A percentile compares a stretch with the other conserved stretches of the same genome.
phyloP scores from a whole-genome alignment of 2,329 filamentous ascomycete species.

The Aspergillus sp. region DNA sequence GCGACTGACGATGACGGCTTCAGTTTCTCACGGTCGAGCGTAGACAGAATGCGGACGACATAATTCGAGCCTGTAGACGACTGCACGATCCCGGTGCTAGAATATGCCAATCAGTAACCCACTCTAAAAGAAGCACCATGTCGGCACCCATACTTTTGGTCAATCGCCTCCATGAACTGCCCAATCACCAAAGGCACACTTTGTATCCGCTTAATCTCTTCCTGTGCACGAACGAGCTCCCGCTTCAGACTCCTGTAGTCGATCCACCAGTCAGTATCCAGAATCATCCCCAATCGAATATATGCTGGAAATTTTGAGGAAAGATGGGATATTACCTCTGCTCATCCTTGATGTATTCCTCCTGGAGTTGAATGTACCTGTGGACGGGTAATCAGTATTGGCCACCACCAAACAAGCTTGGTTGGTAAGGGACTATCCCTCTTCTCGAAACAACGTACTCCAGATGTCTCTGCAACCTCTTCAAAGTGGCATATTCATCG shows the following conservation, averaged over 20 bases:
- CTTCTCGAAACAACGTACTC: constrained; percentile 53
- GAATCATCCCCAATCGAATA: too few species aligned
- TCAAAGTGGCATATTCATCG: constrained; percentile 91
- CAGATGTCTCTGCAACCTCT: constrained; percentile 91
- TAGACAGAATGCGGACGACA: constrained; percentile 95
- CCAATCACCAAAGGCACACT: constrained; percentile 96
- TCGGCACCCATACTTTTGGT: constrained; percentile 69
- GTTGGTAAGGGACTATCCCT: constrained; percentile 1
- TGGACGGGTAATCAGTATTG: constrained; percentile 14
- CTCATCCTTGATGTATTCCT: constrained; percentile 99
- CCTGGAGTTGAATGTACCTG: constrained; percentile 91
- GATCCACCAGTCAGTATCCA: neutral
- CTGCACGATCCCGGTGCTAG: constrained; percentile 92
- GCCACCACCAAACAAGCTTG: neutral
- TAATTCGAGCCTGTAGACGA: constrained; percentile 98
- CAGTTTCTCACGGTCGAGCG: constrained; percentile 92
- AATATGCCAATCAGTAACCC: constrained; percentile 5
- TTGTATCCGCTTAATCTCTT: constrained; percentile 99
- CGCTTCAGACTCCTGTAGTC: constrained; percentile 75
- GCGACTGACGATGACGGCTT: constrained; percentile 97
- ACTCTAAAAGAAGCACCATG: neutral
- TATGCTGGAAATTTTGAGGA: neutral
- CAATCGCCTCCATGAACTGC: constrained; percentile 99
- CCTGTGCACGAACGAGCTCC: constrained; percentile 91
- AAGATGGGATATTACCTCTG: constrained; percentile 55